Percentiles rank a stretch among this genome's conserved stretches.
Conservation (phyloP, 1,139 yeast genomes). For the Pichia terricola region DNA sequence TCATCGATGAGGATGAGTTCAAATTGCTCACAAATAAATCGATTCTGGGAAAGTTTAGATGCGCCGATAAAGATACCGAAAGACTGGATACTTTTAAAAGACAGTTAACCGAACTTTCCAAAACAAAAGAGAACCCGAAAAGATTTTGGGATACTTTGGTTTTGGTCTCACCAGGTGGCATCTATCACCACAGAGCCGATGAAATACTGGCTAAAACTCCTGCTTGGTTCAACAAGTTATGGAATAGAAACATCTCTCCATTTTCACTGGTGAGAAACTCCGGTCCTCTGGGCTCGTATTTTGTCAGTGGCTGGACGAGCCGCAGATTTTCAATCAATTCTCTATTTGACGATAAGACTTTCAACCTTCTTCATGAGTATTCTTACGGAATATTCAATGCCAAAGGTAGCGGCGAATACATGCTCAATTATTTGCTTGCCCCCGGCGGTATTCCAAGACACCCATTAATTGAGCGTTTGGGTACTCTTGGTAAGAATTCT, state of each 20-base stretch:
- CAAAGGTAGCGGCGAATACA: constrained; percentile 69
- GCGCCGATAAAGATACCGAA: not conserved
- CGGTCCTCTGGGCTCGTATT: constrained; percentile 57
- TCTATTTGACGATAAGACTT: constrained; percentile 27
- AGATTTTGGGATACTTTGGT: constrained; percentile 36
- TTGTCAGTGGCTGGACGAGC: constrained; percentile 72
- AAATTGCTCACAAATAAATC: constrained; percentile 3
- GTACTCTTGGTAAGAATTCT: constrained; percentile 23
- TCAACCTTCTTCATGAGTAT: constrained; percentile 46
- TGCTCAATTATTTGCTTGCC: constrained; percentile 55
- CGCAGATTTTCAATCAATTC: constrained; percentile 46
- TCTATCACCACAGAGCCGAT: constrained; percentile 26
- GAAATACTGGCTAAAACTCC: constrained; percentile 37
- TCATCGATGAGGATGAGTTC: constrained; percentile 8
- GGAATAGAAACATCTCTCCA: constrained; percentile 69
- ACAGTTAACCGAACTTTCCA: constrained; percentile 1
- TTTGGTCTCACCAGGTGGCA: constrained; percentile 60
- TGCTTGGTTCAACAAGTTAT: constrained; percentile 50
- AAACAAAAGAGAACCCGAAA: constrained; percentile 10
- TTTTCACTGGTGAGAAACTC: constrained; percentile 55
- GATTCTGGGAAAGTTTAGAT: not conserved
- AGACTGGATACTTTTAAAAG: not conserved
- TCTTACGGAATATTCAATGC: constrained; percentile 64
- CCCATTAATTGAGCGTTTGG: constrained; percentile 42
- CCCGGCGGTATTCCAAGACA: constrained; percentile 70